Conservation (phyloP, 805 yeast species). For the Yarrowia sp. region DNA sequence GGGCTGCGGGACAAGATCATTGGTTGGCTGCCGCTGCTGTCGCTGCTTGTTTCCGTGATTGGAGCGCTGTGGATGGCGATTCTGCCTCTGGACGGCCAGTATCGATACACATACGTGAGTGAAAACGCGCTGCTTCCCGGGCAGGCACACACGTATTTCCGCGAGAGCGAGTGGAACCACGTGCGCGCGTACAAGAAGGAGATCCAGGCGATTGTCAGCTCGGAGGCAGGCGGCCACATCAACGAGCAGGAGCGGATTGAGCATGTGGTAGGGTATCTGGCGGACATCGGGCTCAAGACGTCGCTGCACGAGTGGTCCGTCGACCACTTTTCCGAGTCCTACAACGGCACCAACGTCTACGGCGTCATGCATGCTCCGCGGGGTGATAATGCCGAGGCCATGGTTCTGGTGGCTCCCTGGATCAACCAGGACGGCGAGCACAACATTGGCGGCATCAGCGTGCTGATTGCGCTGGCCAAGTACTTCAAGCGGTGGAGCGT, state of each 20-base stretch:
- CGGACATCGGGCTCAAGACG: slow-evolving; percentile 70
- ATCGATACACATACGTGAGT: slow-evolving; percentile 77
- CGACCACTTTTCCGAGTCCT: slow-evolving; percentile 33
- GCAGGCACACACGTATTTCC: slow-evolving; percentile 85
- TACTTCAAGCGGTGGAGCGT: slow-evolving; percentile 83
- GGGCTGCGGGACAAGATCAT: slow-evolving; percentile 36
- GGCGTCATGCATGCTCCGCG: slow-evolving; percentile 88
- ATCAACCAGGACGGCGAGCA: slow-evolving; percentile 56
- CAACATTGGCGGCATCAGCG: slow-evolving; percentile 79
- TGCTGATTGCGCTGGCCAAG: slow-evolving; percentile 69
- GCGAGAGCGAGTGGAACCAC: slow-evolving; percentile 93
- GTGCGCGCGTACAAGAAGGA: slow-evolving; percentile 80
- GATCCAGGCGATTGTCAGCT: slow-evolving; percentile 42
- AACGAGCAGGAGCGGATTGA: slow-evolving; percentile 44
- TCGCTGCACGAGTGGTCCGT: slow-evolving; percentile 44
- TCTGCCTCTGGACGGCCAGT: slow-evolving; percentile 80
- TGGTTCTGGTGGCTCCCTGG: slow-evolving; percentile 91
- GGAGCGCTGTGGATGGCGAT: slow-evolving; percentile 58
- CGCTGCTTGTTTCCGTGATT: slow-evolving; percentile 34
- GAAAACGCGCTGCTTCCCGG: slow-evolving; percentile 98
- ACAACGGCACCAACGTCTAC: slow-evolving; percentile 55
- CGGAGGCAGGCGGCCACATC: background rate
- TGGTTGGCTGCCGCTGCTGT: slow-evolving; percentile 35
- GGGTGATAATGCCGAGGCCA: slow-evolving; percentile 94
- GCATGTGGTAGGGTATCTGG: slow-evolving; percentile 56